phyloP scores from a whole-genome alignment of 139 green algal species.

The Zygnema circumcarinatum region DNA sequence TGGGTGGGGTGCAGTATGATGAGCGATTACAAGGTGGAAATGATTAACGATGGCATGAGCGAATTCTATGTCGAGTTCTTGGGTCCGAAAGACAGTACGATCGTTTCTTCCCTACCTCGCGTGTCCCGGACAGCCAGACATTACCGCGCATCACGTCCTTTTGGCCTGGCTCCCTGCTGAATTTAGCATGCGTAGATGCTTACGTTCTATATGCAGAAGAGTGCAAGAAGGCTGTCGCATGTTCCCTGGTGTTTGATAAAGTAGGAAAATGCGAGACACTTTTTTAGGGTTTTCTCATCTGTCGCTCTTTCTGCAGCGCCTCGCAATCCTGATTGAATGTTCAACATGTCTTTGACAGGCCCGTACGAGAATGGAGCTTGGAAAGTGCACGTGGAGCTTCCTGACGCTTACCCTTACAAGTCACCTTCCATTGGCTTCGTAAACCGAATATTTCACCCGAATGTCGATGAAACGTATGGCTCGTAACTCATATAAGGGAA shows the following conservation, averaged over 20 bases:
- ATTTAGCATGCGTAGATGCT: too few relatives aligned
- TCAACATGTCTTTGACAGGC: too few relatives aligned
- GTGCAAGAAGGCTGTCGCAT: too few relatives aligned
- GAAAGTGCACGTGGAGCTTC: constrained; percentile 96
- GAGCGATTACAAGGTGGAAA: constrained; percentile 96
- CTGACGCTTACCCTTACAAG: constrained; percentile 92
- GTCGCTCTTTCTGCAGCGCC: too few relatives aligned
- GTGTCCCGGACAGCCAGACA: too few relatives aligned
- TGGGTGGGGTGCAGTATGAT: constrained; percentile 87
- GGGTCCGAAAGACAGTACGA: constrained; percentile 84
- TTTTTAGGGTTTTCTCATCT: too few relatives aligned
- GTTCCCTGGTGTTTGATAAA: too few relatives aligned
- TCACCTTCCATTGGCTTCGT: constrained; percentile 96
- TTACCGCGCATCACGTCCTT: too few relatives aligned
- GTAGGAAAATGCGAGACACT: too few relatives aligned
- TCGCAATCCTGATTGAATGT: too few relatives aligned
- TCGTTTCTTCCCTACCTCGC: constrained; percentile 38
- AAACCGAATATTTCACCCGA: constrained; percentile 98
- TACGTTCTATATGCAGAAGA: too few relatives aligned
- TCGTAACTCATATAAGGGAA: neutral
- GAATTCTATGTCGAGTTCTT: constrained; percentile 93
- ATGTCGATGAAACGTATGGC: constrained; percentile 90
- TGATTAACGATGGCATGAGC: constrained; percentile 92
- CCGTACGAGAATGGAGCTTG: constrained; percentile 92
- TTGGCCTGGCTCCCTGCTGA: too few relatives aligned